A percentile compares a stretch with the other conserved stretches of the same genome.
These are phyloP conservation scores for Xylariales sp. DNA, from an alignment of 2,329 filamentous ascomycete species.

Conservation along the genomic window DNA sequence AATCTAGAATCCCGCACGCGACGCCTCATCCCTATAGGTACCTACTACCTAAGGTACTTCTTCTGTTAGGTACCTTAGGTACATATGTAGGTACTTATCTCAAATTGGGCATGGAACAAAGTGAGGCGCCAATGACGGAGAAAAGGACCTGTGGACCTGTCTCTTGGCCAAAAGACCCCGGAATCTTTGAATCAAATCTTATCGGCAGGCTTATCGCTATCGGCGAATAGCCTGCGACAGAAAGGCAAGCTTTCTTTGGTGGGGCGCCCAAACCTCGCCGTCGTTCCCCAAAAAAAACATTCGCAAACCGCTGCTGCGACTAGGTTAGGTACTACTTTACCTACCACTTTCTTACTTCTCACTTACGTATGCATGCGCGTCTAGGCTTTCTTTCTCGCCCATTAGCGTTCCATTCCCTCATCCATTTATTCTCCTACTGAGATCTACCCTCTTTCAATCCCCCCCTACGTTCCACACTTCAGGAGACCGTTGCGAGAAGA, in stretches of 20 bases:
- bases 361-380: not conserved
- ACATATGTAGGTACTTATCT: too few species aligned
- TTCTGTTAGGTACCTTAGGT: too few species aligned
- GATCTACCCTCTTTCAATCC: too few species aligned
- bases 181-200: not conserved
- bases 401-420: not conserved
- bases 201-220: conserved; percentile 15
- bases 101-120: too few species aligned
- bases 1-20: too few species aligned
- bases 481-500: not conserved
- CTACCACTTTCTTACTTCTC: too few species aligned
- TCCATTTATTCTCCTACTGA: not conserved
- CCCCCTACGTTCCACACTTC: not conserved
- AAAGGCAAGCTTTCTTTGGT: conserved; percentile 3
- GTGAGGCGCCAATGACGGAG: not conserved
- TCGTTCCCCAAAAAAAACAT: conserved; percentile 18
- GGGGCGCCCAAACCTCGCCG: conserved; percentile 11
- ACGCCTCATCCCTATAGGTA: too few species aligned
- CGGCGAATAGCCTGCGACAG: not conserved
- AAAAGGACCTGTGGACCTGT: not conserved
- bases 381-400: not conserved
- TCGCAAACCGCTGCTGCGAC: not conserved
- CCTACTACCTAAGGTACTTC: too few species aligned
- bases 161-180: not conserved
- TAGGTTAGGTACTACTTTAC: too few species aligned